Evolutionary conservation across 352 stramenopile genomes (phyloP).

Genomic region (Phytophthora multivora): DNA sequence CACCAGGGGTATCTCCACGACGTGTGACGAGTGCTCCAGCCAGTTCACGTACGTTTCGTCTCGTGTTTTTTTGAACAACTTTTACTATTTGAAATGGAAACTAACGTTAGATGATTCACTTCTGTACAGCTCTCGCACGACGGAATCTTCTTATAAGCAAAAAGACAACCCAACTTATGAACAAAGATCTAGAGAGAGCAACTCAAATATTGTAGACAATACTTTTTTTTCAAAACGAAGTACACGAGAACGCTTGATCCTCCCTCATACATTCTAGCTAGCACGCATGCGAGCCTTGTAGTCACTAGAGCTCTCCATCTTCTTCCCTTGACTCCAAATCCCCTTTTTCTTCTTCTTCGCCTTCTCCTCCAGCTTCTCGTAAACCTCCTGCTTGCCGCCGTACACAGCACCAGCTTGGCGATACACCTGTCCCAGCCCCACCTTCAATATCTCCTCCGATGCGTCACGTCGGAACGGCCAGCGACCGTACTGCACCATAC

Average conservation of each 20-base stretch:
- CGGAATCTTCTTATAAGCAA: slow-evolving; percentile 24
- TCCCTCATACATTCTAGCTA: slow-evolving; percentile 22
- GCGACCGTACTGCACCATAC: slow-evolving; percentile 77
- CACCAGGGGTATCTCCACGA: slow-evolving; percentile 21
- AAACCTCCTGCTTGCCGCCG: slow-evolving; percentile 67
- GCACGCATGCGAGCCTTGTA: slow-evolving; percentile 80
- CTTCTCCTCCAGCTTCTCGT: slow-evolving; percentile 69
- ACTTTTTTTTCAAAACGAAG: background rate
- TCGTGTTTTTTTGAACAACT: background rate
- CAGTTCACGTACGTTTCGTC: slow-evolving; percentile 30
- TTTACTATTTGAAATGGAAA: background rate
- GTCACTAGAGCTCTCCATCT: slow-evolving; percentile 71
- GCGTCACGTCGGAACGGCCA: slow-evolving; percentile 84
- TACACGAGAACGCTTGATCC: background rate
- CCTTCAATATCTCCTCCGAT: slow-evolving; percentile 83
- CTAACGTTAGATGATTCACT: slow-evolving; percentile 2
- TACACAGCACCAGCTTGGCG: slow-evolving; percentile 83
- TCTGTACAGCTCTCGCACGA: slow-evolving; percentile 21
- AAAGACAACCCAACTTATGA: slow-evolving; percentile 1
- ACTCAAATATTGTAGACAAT: slow-evolving; percentile 27
- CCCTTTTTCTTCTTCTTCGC: slow-evolving; percentile 67
- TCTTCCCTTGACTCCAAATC: slow-evolving; percentile 81
- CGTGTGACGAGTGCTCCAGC: slow-evolving; percentile 31
- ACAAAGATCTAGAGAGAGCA: slow-evolving; percentile 10
- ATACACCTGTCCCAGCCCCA: slow-evolving; percentile 74